phyloP scores from a whole-genome alignment of 2,329 filamentous ascomycete species.

The Tolypocladium ovalisporum region DNA sequence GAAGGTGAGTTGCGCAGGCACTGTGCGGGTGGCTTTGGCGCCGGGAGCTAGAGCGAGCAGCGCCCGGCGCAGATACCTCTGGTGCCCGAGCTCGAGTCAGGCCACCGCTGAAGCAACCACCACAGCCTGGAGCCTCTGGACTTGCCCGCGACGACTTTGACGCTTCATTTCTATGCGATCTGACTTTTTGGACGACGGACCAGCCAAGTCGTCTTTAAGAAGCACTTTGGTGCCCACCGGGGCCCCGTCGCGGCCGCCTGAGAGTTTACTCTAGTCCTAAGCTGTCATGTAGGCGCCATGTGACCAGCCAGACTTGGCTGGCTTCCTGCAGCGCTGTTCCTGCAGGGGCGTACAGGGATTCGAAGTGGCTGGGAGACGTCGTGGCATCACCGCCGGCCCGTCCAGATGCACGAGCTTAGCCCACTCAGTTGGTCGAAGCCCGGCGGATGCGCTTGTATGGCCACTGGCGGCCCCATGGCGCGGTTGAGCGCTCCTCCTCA shows the following conservation, averaged over 20 bases:
- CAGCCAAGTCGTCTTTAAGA: background rate
- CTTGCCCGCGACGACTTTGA: background rate
- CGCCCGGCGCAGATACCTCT: background rate
- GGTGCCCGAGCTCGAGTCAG: background rate
- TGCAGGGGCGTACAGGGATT: constrained; percentile 1
- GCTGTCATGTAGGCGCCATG: background rate
- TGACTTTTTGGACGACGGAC: background rate
- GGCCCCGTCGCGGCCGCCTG: background rate
- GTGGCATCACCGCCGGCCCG: background rate
- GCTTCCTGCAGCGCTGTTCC: background rate
- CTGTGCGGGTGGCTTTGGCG: background rate
- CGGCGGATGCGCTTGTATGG: background rate
- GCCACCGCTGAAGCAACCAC: background rate
- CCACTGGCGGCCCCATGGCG: constrained; percentile 3
- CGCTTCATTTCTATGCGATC: background rate
- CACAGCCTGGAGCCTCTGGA: background rate
- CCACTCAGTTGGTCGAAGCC: background rate
- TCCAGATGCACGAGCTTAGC: constrained; percentile 2
- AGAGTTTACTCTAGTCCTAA: no score
- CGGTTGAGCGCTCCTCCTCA: background rate
- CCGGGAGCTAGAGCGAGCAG: background rate
- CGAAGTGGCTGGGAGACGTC: background rate
- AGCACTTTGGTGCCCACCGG: background rate
- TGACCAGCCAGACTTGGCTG: background rate
- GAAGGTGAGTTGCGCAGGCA: background rate